phyloP scores from a whole-genome alignment of 805 yeast species.

The Ogataea allantospora region DNA sequence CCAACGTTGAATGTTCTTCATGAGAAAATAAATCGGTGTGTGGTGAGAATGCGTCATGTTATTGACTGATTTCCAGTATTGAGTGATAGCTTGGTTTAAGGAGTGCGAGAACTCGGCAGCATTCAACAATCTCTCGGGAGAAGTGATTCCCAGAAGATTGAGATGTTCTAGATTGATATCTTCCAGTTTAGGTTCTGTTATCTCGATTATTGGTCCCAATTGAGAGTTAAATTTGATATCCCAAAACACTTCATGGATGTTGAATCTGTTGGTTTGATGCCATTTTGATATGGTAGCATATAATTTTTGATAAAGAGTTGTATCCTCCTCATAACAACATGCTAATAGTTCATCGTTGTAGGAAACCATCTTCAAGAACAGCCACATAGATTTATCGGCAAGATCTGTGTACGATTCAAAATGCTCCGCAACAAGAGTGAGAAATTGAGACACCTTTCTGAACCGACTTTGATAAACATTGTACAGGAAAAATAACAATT shows the following conservation, averaged over 20 bases:
- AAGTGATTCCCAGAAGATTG: constrained; percentile 25
- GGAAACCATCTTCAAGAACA: constrained; percentile 23
- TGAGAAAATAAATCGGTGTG: constrained; percentile 12
- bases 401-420: constrained; percentile 14
- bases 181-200: constrained; percentile 1
- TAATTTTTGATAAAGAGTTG: constrained; percentile 19
- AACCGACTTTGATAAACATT: constrained; percentile 19
- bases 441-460: constrained; percentile 18
- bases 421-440: constrained; percentile 14
- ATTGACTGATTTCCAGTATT: constrained; percentile 28
- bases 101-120: constrained; percentile 34
- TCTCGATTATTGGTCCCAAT: constrained; percentile 6
- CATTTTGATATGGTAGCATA: constrained; percentile 18
- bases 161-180: constrained; percentile 19
- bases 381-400: constrained; percentile 11
- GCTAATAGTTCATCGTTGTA: constrained; percentile 22
- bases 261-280: constrained; percentile 17
- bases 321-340: constrained; percentile 16
- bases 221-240: constrained; percentile 9
- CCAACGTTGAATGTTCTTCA: constrained; percentile 38
- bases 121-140: constrained; percentile 30
- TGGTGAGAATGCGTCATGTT: constrained; percentile 15
- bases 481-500: constrained; percentile 18
- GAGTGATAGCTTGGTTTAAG: constrained; percentile 25
- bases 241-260: constrained; percentile 8